A percentile compares a stretch with the other conserved stretches of the same genome.
phyloP scores from a whole-genome alignment of 139 green algal genomes.

The Chlorella sp. region DNA sequence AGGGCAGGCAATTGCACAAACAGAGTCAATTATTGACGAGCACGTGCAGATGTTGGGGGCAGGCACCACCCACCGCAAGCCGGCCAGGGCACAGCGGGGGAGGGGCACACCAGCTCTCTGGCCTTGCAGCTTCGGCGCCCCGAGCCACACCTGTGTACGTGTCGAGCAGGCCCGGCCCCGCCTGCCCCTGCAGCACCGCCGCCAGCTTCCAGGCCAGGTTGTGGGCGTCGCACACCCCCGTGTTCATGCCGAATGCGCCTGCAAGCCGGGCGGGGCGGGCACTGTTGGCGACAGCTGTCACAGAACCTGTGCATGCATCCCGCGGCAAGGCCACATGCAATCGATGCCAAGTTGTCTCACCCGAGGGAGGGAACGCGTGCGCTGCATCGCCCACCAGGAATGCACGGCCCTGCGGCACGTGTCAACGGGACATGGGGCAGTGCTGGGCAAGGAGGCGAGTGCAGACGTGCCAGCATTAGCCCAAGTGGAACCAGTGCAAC shows the following conservation, averaged over 20 bases:
- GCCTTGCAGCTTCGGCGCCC: too few relatives aligned
- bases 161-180: constrained; percentile 59
- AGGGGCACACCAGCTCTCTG: too few relatives aligned
- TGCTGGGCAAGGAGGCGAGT: too few relatives aligned
- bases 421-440: too few relatives aligned
- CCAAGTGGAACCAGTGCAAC: too few relatives aligned
- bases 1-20: neutral
- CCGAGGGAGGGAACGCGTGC: constrained; percentile 85
- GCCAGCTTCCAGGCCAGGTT: constrained; percentile 97
- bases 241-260: constrained; percentile 98
- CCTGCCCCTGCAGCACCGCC: constrained; percentile 56
- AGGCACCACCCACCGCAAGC: too few relatives aligned
- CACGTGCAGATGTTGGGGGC: neutral
- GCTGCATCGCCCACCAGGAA: constrained; percentile 93
- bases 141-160: constrained; percentile 59
- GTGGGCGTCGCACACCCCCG: constrained; percentile 89
- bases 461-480: too few relatives aligned
- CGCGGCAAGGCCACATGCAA: neutral
- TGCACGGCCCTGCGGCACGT: constrained; percentile 40
- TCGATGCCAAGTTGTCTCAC: too few relatives aligned
- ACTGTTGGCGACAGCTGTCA: neutral
- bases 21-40: neutral
- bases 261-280: constrained; percentile 35
- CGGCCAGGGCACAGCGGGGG: too few relatives aligned
- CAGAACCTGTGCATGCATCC: neutral